Evolutionary conservation across 2,329 filamentous ascomycete species (phyloP), one percentile per base, ranked within the genome.

Genomic region (Chrysosphaeria jannelii): DNA sequence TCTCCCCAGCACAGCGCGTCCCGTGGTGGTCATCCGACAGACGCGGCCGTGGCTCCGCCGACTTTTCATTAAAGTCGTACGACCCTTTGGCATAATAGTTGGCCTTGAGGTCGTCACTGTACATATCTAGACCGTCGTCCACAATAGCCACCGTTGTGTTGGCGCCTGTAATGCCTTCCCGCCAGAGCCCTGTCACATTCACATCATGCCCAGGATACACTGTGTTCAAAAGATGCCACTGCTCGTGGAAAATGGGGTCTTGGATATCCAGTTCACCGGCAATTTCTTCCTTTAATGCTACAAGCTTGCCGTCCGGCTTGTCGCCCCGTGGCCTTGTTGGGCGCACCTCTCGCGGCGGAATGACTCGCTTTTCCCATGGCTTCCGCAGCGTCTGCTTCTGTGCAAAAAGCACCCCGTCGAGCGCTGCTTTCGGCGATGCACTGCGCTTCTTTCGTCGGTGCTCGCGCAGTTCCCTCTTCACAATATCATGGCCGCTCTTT

Each of bases 81-180:
- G 81, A 93, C 13, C 85, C 85, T 27, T 64, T 62, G 2, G 76
- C 70, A 39, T 81, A 93, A 46, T 91, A 97, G 42, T 97, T 97
- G 35, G 64, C 69, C 42, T 72, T 79, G 21, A 97, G 48, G 40
- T 97, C 85, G 13, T 75, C 57, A 48, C 79, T 93, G 46, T 89
- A 62, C 69, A 97, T 85, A 38, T 97, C 85, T 32, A 97, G 45
- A 0, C 85, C 85, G 44, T 97, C 85, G 37, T 97, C 85, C 4
- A 97, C 74, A 34, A 97, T 85, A 25, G 81, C 81, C 3, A 89
- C 76, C 1, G 75, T 90, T 10, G 71, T 59, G 29, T 81, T 81
- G 35, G 75, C 62, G 25, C 85, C 85, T 0, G 81, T 93, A 27
- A 91, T 67, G 4, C 79, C 81, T 34, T 85, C 63, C 34, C 75